phyloP scores from a whole-genome alignment of 805 yeast genomes.

The Clavispora phyllophila region DNA sequence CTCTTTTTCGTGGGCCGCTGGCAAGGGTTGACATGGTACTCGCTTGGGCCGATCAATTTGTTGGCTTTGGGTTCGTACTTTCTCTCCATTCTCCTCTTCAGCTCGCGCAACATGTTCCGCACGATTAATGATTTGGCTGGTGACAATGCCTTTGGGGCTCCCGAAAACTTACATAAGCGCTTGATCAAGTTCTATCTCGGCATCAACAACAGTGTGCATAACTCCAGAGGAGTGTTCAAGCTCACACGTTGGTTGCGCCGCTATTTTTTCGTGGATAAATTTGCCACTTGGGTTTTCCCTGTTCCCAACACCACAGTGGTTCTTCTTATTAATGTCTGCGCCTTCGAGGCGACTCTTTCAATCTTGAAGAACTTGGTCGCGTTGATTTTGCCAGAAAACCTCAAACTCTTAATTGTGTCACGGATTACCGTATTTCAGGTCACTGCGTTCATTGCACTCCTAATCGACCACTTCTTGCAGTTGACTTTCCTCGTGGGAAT shows the following conservation, averaged over 20 bases:
- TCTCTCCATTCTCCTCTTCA: conserved; percentile 22
- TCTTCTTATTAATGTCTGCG: conserved; percentile 16
- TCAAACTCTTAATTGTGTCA: neutral
- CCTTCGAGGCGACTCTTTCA: conserved; percentile 5
- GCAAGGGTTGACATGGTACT: conserved; percentile 20
- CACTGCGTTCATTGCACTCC: conserved; percentile 34
- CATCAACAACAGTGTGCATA: conserved; percentile 13
- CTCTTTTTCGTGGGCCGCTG: conserved; percentile 18
- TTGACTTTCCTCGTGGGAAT: conserved; percentile 62
- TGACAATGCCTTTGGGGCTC: conserved; percentile 16
- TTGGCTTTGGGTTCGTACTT: conserved; percentile 20
- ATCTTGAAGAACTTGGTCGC: neutral
- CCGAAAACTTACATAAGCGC: conserved; percentile 19
- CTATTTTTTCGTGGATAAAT: conserved; percentile 5
- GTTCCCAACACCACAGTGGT: conserved; percentile 23
- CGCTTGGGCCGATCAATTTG: conserved; percentile 23
- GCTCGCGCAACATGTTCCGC: conserved; percentile 26
- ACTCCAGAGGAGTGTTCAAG: conserved; percentile 11
- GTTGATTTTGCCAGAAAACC: neutral
- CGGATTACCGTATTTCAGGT: neutral
- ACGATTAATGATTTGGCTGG: conserved; percentile 25
- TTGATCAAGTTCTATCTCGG: conserved; percentile 29
- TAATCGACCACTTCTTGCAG: conserved; percentile 57
- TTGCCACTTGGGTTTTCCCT: conserved; percentile 5
- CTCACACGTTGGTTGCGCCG: conserved; percentile 9